Percentiles rank a stretch among this genome's conserved stretches.
These are phyloP conservation scores for Phytophthora europaea DNA, from an alignment of 352 stramenopile genomes.

Conservation along the genomic window DNA sequence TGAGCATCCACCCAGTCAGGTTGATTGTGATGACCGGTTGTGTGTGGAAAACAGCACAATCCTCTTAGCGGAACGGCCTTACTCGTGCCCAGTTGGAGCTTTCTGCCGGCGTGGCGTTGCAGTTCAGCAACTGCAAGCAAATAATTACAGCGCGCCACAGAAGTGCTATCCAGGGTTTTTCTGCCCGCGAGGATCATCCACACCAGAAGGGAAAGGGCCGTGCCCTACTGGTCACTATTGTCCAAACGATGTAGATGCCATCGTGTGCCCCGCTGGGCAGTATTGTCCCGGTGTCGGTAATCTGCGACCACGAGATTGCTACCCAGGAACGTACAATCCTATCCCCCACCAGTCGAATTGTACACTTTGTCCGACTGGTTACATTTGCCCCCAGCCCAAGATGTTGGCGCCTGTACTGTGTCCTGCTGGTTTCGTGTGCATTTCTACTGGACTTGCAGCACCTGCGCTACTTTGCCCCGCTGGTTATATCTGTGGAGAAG, in stretches of 20 bases:
- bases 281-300: constrained; percentile 97
- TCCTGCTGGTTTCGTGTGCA: constrained; percentile 96
- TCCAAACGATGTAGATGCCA: constrained; percentile 87
- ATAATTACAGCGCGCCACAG: constrained; percentile 96
- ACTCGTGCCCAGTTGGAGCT: constrained; percentile 93
- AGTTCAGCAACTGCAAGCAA: constrained; percentile 58
- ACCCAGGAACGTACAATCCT: constrained; percentile 95
- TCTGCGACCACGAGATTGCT: constrained; percentile 91
- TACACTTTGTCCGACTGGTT: constrained; percentile 94
- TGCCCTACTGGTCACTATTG: constrained; percentile 98
- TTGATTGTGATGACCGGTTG: constrained; percentile 52
- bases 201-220: constrained; percentile 93
- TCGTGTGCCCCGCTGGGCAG: constrained; percentile 93
- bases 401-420: constrained; percentile 85
- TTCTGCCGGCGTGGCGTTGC: constrained; percentile 94
- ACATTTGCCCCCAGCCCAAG: constrained; percentile 94
- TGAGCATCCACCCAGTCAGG: constrained; percentile 68
- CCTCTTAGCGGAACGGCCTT: constrained; percentile 92
- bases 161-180: constrained; percentile 97
- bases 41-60: constrained; percentile 57
- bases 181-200: constrained; percentile 93
- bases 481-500: constrained; percentile 95
- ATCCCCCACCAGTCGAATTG: constrained; percentile 90
- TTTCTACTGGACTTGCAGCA: constrained; percentile 90
- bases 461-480: constrained; percentile 94